phyloP scores from a whole-genome alignment of 2,329 filamentous ascomycete species.

The Pezicula neosporulosa region DNA sequence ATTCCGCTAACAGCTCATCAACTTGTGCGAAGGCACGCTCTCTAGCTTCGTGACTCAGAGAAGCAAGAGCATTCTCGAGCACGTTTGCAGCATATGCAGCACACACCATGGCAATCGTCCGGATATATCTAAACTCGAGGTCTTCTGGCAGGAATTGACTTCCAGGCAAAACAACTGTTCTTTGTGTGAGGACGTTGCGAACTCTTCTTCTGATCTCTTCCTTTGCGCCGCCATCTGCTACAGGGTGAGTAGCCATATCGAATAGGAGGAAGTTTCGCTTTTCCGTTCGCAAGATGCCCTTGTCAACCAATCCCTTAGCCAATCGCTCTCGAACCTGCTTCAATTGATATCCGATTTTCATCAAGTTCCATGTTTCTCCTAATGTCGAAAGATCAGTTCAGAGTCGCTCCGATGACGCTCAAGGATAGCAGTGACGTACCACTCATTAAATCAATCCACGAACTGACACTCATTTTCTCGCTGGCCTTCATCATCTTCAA shows the following conservation, averaged over 20 bases:
- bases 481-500: conserved; percentile 99
- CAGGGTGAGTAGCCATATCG: conserved; percentile 98
- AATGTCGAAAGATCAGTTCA: conserved; percentile 5
- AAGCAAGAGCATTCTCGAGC: conserved; percentile 93
- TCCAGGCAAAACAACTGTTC: conserved; percentile 83
- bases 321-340: conserved; percentile 98
- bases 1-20: conserved; percentile 91
- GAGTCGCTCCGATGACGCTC: background rate
- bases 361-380: conserved; percentile 99
- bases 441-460: conserved; percentile 99
- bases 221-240: conserved; percentile 94
- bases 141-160: conserved; percentile 91
- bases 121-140: conserved; percentile 88
- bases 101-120: conserved; percentile 95
- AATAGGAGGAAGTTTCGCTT: conserved; percentile 99
- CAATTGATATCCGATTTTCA: conserved; percentile 99
- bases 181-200: conserved; percentile 86
- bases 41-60: conserved; percentile 87
- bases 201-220: conserved; percentile 94
- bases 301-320: conserved; percentile 96
- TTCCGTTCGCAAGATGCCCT: conserved; percentile 96
- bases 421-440: conserved; percentile 47
- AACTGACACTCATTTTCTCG: conserved; percentile 99
- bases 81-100: conserved; percentile 98
- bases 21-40: conserved; percentile 96